Evolutionary conservation across 2,329 filamentous ascomycete species (phyloP), one percentile per base, ranked within the genome.

Genomic region (Fonsecaea multimorphosa): DNA sequence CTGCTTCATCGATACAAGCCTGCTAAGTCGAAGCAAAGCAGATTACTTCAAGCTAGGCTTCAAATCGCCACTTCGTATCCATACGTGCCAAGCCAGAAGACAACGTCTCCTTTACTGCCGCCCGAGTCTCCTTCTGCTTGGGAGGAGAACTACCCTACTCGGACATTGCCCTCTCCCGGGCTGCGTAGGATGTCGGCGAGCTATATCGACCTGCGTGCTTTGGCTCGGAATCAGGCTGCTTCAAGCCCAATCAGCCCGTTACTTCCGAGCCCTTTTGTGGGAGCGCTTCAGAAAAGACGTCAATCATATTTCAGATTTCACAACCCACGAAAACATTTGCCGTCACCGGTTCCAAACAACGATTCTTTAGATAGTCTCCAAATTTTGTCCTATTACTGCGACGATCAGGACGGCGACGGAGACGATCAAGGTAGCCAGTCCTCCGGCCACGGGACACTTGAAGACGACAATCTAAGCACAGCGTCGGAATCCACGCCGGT

Each of bases 301-400:
- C 24, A 53, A 22, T 34, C 57, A 22, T 62, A 57, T 55, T 68
- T 63, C 19, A 51, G 40, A 24, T 63, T 65, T 36, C 57, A 55
- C 44, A 52, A 63, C 38, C 60, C 60, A 24, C 51, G 58, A 38
- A 32, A 32, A 7, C n/a, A 16, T 12, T 34, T 12, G 27, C 27
- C 16, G n/a, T 58, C 49, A 8, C 44, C 55, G 40, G 34, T 32
- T 6, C 62, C 44, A 11, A 31, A 61, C 36, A 65, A 70, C 27
- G 61, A 58, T 32, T 67, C 64, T 11, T 46, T 70, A 16, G 61
- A 69, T 27, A 68, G 65, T 46, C 46, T 69, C 14, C 63, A 68
- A 29, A 72, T 72, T 19, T 36, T 72, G 29, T 67, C 68, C n/a
- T 66, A 66, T 46, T 72, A 72, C 40, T 65, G 60, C 55, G 55